phyloP scores from a whole-genome alignment of 164 flowering plant genomes.

The Dillenia turbinata region DNA sequence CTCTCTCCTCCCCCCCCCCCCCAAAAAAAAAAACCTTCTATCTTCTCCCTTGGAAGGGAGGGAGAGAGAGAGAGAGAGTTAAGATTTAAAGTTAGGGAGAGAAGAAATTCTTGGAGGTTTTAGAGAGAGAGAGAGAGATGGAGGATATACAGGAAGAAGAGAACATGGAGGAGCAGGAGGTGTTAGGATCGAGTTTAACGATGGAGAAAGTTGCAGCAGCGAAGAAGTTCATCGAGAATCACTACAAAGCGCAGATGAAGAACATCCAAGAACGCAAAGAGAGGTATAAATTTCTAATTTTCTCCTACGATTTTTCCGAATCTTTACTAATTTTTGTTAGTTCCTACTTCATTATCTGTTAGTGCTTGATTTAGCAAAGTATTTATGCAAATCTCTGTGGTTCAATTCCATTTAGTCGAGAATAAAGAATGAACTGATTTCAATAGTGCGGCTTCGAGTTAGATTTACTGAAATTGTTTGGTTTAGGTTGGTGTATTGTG shows the following conservation, averaged over 20 bases:
- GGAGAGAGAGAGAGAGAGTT: conserved; percentile 17
- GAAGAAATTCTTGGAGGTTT: background rate
- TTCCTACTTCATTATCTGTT: no score
- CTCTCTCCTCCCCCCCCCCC: no score
- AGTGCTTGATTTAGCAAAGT: no score
- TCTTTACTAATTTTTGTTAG: no score
- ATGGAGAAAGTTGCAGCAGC: conserved; percentile 92
- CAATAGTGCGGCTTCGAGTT: no score
- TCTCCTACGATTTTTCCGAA: background rate
- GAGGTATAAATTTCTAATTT: conserved; percentile 28
- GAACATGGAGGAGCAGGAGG: conserved; percentile 27
- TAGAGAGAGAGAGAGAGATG: conserved; percentile 22
- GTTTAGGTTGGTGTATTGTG: no score
- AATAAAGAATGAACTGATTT: no score
- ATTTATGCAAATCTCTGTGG: no score
- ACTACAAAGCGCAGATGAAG: conserved; percentile 79
- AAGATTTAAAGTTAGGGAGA: background rate
- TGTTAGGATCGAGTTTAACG: conserved; percentile 57
- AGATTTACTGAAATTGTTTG: no score
- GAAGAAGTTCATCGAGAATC: conserved; percentile 85
- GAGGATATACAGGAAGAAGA: conserved; percentile 29
- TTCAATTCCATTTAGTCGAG: no score
- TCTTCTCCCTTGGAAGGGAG: no score
- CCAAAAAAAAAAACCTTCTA: no score
- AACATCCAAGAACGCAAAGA: conserved; percentile 79